Conservation (phyloP, 2,329 filamentous ascomycete genomes). For the Beauveria brongniartii region DNA sequence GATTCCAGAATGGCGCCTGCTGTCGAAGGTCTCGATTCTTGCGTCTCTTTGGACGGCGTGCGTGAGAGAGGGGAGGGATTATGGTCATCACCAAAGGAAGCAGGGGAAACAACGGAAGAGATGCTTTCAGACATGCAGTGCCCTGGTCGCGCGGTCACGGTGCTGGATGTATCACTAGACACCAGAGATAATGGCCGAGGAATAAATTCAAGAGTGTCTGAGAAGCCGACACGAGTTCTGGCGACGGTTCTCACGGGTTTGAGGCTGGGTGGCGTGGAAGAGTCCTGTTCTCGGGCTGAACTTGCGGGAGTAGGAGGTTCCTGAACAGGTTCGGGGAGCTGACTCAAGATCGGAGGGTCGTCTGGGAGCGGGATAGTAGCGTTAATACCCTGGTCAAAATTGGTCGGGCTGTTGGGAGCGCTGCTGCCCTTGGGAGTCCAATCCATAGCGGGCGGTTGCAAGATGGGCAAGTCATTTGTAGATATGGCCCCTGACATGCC, state of each 20-base stretch:
- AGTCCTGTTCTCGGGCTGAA: not conserved
- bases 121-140: slow-evolving; percentile 74
- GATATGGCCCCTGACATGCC: slow-evolving; percentile 68
- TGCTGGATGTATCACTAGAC: slow-evolving; percentile 77
- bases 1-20: slow-evolving; percentile 62
- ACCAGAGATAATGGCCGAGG: slow-evolving; percentile 75
- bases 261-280: not conserved
- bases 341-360: slow-evolving; percentile 6
- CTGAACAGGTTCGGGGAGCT: slow-evolving; percentile 14
- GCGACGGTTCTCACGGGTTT: slow-evolving; percentile 28
- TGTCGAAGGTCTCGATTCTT: slow-evolving; percentile 55
- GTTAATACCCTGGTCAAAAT: slow-evolving; percentile 25
- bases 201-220: slow-evolving; percentile 76
- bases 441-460: slow-evolving; percentile 50
- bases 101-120: slow-evolving; percentile 64
- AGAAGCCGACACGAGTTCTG: slow-evolving; percentile 69
- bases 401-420: slow-evolving; percentile 54
- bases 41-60: slow-evolving; percentile 32
- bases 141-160: slow-evolving; percentile 57
- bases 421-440: slow-evolving; percentile 49
- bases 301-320: not conserved
- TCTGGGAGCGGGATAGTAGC: slow-evolving; percentile 8
- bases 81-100: slow-evolving; percentile 34
- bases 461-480: slow-evolving; percentile 69
- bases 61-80: slow-evolving; percentile 28